Conservation (phyloP, 2,329 filamentous ascomycete species). For the Chalaropsis ovoidea region DNA sequence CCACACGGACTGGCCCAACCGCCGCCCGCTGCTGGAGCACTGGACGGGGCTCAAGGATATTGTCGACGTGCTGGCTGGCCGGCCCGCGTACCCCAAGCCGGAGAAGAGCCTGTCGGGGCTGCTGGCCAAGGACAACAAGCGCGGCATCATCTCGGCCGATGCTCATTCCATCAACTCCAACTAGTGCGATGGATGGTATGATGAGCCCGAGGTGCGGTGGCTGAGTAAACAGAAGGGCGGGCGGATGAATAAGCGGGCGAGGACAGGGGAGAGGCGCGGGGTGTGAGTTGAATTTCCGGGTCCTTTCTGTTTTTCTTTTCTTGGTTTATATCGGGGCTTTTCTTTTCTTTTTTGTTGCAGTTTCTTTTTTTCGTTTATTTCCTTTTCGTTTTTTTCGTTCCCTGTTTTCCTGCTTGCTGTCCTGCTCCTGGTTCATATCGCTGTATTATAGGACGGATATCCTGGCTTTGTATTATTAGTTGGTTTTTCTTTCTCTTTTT, state of each 20-base stretch:
- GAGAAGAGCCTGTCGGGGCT: constrained; percentile 43
- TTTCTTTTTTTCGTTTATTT: constrained; percentile 10
- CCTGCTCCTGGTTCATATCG: not conserved
- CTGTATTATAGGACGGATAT: constrained; percentile 24
- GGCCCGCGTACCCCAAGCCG: constrained; percentile 46
- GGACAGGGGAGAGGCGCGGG: not conserved
- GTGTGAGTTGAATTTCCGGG: not conserved
- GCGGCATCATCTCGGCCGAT: constrained; percentile 34
- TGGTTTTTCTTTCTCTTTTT: constrained; percentile 7
- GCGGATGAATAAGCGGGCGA: not conserved
- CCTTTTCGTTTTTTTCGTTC: not conserved
- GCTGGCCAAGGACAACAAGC: constrained; percentile 51
- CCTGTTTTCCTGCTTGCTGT: not conserved
- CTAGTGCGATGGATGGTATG: constrained; percentile 15
- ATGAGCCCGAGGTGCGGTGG: not conserved
- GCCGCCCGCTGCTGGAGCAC: constrained; percentile 72
- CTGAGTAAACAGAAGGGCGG: not conserved
- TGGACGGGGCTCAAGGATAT: constrained; percentile 73
- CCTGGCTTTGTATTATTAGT: constrained; percentile 17
- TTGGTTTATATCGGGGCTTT: not conserved
- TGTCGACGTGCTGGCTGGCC: constrained; percentile 74
- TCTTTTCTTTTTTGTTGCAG: not conserved
- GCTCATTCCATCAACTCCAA: constrained; percentile 22
- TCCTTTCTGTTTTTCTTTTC: constrained; percentile 11
- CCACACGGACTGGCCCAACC: constrained; percentile 87